Percentiles rank a stretch among this genome's conserved stretches.
phyloP scores from a whole-genome alignment of 345 rosid genomes.

The Gossypium australe region DNA sequence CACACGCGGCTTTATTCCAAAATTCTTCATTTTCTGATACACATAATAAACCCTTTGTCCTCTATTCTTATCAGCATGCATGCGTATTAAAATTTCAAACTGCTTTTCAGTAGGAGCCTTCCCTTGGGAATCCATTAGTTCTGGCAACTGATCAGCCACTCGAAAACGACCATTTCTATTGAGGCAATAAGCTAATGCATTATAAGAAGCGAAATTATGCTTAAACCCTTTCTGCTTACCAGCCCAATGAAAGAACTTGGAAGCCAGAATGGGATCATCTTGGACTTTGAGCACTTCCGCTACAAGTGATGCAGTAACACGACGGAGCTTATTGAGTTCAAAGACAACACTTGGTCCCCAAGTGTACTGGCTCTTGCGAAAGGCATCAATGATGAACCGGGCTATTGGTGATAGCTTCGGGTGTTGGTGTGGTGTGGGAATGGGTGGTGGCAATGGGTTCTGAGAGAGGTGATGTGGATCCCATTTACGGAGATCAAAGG shows the following conservation, averaged over 20 bases:
- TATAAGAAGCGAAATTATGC: slow-evolving; percentile 74
- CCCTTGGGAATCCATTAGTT: slow-evolving; percentile 83
- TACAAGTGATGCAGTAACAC: slow-evolving; percentile 72
- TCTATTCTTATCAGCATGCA: slow-evolving; percentile 79
- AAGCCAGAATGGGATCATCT: slow-evolving; percentile 44
- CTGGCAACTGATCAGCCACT: slow-evolving; percentile 85
- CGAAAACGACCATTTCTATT: slow-evolving; percentile 54
- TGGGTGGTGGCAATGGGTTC: slow-evolving; percentile 21
- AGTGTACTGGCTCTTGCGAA: slow-evolving; percentile 44
- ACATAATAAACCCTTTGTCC: slow-evolving; percentile 76
- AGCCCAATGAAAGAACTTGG: slow-evolving; percentile 95
- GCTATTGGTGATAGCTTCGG: slow-evolving; percentile 71
- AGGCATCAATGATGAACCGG: slow-evolving; percentile 73
- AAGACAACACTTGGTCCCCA: slow-evolving; percentile 68
- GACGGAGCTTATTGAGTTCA: slow-evolving; percentile 81
- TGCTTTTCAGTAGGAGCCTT: slow-evolving; percentile 74
- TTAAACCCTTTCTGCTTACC: slow-evolving; percentile 83
- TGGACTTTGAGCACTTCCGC: slow-evolving; percentile 73
- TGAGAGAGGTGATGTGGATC: slow-evolving; percentile 42
- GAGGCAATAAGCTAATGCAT: slow-evolving; percentile 84
- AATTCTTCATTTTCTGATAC: slow-evolving; percentile 85
- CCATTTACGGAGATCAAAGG: slow-evolving; percentile 69
- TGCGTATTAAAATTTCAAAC: slow-evolving; percentile 84
- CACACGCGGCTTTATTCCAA: slow-evolving; percentile 60
- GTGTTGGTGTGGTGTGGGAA: slow-evolving; percentile 29